Conservation (phyloP, 2,329 filamentous ascomycete genomes). For the Emergomyces pasteurianus region DNA sequence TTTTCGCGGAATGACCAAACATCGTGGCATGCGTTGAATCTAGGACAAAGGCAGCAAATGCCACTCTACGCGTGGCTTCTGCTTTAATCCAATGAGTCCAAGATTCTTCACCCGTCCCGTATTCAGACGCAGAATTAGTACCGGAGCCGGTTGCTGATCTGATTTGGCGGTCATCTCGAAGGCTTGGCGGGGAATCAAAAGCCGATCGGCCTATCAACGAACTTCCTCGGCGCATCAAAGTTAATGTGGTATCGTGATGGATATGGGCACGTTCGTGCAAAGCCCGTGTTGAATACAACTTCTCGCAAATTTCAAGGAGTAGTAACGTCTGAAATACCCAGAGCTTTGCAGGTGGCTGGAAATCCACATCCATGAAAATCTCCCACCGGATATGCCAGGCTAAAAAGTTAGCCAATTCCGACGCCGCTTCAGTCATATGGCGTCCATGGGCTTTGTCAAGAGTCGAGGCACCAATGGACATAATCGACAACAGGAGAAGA, state of each 20-base stretch:
- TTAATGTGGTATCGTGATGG: constrained; percentile 90
- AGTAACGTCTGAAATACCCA: constrained; percentile 93
- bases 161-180: constrained; percentile 47
- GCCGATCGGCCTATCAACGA: constrained; percentile 79
- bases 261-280: constrained; percentile 93
- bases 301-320: constrained; percentile 86
- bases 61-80: constrained; percentile 77
- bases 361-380: constrained; percentile 83
- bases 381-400: constrained; percentile 93
- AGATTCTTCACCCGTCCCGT: constrained; percentile 70
- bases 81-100: constrained; percentile 96
- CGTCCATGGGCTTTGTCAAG: constrained; percentile 71
- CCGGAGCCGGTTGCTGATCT: constrained; percentile 26
- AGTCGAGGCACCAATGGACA: constrained; percentile 83
- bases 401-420: constrained; percentile 76
- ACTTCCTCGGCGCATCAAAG: constrained; percentile 84
- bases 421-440: constrained; percentile 61
- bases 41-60: constrained; percentile 88
- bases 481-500: constrained; percentile 72
- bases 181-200: constrained; percentile 69
- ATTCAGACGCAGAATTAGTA: constrained; percentile 42
- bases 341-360: constrained; percentile 80
- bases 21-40: constrained; percentile 95
- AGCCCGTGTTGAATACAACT: constrained; percentile 89
- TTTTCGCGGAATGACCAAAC: constrained; percentile 93